Base-by-base conservation (phyloP, 1,284 basidiomycete genomes). In the Neolentinus lepideus region DNA sequence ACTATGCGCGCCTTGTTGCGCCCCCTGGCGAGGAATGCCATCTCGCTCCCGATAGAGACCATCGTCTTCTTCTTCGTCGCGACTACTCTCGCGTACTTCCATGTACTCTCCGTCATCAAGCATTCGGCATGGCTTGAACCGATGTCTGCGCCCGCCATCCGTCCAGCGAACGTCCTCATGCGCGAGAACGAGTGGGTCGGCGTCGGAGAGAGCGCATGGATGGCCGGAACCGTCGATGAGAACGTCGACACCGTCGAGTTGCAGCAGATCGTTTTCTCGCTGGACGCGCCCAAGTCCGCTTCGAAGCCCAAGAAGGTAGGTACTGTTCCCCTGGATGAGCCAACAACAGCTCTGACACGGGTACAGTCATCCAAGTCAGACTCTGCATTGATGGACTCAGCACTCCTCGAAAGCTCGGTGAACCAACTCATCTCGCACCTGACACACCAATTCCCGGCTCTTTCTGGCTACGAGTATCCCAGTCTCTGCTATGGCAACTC, bases 41-140 rank as follows among this genome's bases (percentile, higher is more conserved):
- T 64, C 9, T 56, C 58, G 19, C 64, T 62, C 33, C 66, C 66
- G 43, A 68, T 68, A 60, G 84, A 86, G 65, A 75, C 77, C 61
- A 80, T 86, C 67, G 81, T 84, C 29, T 67, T 75, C 60, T 76
- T 78, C 61, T 84, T 85, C 69, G 75, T 83, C 67, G 65, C 81
- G 59, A 78, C 79, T 59, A 85, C 82, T 26, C 71, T 85, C 57
- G 75, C 76, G 59, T 85, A 86, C 69, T 84, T 85, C 67, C 81
- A 85, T 64, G 73, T 85, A 45, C 69, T 85, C 50, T 78, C 81
- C 63, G 80, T 82, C 25, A 74, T 83, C 63, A 79, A 80, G 54
- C 62, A 68, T 51, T 68, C 69, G n/a, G 61, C 66, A 29, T 69
- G 70, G 56, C 63, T 71, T 55, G 64, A 67, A 12, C 62, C 66